These are phyloP conservation scores for Litchi chinensis DNA, from an alignment of 345 rosid genomes.

Conservation along the genomic window DNA sequence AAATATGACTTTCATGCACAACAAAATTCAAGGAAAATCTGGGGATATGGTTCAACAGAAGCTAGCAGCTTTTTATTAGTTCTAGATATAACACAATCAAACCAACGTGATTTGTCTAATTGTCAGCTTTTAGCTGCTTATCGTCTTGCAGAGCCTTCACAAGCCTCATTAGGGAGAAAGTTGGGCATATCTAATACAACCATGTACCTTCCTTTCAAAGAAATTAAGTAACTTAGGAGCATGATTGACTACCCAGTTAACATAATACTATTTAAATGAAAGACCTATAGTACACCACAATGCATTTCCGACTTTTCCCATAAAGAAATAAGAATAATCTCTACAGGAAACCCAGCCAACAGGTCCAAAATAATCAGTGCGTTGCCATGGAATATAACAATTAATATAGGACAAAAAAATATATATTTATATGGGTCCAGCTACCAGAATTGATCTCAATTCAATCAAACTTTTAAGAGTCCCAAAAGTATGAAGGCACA, in stretches of 20 bases:
- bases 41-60: not conserved
- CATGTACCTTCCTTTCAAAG: no score
- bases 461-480: not conserved
- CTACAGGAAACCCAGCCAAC: no score
- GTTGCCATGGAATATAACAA: not conserved
- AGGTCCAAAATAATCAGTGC: not conserved
- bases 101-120: not conserved
- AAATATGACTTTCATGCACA: not conserved
- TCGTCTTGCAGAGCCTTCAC: no score
- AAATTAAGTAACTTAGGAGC: no score
- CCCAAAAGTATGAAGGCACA: not conserved
- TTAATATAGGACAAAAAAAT: not conserved
- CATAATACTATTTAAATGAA: no score
- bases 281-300: no score
- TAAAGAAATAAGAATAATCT: no score
- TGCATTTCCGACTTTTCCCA: no score
- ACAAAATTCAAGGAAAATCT: not conserved
- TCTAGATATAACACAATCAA: not conserved
- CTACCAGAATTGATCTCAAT: constrained; percentile 1
- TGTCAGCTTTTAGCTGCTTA: no score
- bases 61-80: not conserved
- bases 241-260: no score
- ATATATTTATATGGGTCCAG: not conserved
- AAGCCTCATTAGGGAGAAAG: no score
- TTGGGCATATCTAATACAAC: no score